Percentiles rank a stretch among this genome's conserved stretches.
Conservation (phyloP, 1,139 yeast genomes). For the Meyerozyma sp. region DNA sequence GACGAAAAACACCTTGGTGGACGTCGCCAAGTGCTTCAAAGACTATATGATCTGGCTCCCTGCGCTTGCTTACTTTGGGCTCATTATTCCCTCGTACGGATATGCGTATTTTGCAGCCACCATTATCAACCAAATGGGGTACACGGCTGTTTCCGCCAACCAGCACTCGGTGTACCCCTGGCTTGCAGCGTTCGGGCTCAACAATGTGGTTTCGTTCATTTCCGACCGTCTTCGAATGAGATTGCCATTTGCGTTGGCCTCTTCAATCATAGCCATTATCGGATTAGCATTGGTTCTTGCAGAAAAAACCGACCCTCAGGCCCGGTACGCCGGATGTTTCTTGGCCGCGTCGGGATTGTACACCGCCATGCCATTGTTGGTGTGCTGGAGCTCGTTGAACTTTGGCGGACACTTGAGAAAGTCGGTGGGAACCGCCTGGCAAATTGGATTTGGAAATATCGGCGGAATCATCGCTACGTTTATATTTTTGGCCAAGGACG, state of each 20-base stretch:
- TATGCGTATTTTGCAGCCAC: constrained; percentile 69
- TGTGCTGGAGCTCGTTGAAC: constrained; percentile 69
- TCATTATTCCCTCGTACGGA: constrained; percentile 64
- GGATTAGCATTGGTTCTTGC: constrained; percentile 53
- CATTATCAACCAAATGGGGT: constrained; percentile 52
- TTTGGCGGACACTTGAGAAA: constrained; percentile 68
- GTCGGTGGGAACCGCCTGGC: constrained; percentile 70
- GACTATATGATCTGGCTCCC: constrained; percentile 49
- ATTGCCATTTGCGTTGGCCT: constrained; percentile 40
- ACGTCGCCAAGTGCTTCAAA: constrained; percentile 39
- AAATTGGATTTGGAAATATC: constrained; percentile 76
- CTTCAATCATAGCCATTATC: constrained; percentile 39
- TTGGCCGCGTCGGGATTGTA: constrained; percentile 61
- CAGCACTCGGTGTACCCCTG: constrained; percentile 70
- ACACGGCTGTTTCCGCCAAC: constrained; percentile 59
- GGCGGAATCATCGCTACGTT: constrained; percentile 76
- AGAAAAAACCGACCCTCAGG: constrained; percentile 24
- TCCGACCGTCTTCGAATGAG: constrained; percentile 48
- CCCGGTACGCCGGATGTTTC: constrained; percentile 71
- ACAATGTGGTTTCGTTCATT: constrained; percentile 39
- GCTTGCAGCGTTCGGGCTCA: constrained; percentile 56
- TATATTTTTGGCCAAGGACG: constrained; percentile 50
- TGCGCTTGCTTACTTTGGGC: constrained; percentile 57
- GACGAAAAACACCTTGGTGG: constrained; percentile 35
- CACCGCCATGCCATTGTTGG: constrained; percentile 67